Evolutionary conservation across 208 protist species (phyloP).

Genomic region (Leishmania tarentolae): DNA sequence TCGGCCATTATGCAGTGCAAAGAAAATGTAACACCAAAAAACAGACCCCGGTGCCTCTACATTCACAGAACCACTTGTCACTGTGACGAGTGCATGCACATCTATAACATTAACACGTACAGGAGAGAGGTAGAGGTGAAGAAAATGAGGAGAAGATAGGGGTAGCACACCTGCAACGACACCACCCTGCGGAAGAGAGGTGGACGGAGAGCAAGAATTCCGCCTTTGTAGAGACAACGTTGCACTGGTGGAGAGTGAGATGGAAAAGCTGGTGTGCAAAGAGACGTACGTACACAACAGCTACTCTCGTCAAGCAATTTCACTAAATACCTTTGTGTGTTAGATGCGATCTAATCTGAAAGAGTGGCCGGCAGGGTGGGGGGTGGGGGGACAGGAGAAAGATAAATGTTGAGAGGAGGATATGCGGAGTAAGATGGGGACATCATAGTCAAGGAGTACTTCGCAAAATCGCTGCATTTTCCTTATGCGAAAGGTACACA

Average conservation of each 20-base stretch:
- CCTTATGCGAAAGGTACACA: neutral
- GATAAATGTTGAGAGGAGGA: neutral
- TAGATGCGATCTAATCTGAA: neutral
- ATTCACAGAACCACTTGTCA: neutral
- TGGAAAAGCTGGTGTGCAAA: neutral
- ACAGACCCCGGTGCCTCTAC: neutral
- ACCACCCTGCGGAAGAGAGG: neutral
- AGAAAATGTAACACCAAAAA: neutral
- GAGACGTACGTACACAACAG: neutral
- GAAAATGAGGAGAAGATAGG: neutral
- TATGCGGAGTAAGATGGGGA: neutral
- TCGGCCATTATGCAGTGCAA: conserved; percentile 13
- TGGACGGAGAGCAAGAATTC: neutral
- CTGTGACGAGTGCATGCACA: neutral
- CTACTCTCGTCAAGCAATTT: neutral
- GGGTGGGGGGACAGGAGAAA: neutral
- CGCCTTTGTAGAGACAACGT: neutral
- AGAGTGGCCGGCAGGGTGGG: neutral
- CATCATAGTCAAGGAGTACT: neutral
- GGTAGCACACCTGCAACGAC: no score
- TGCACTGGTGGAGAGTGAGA: neutral
- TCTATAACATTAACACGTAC: no score
- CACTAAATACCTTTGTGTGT: neutral
- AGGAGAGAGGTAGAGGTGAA: neutral
- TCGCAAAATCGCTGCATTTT: neutral